phyloP scores from a whole-genome alignment of 768 basidiomycete species.

The Boletellus emodensis region DNA sequence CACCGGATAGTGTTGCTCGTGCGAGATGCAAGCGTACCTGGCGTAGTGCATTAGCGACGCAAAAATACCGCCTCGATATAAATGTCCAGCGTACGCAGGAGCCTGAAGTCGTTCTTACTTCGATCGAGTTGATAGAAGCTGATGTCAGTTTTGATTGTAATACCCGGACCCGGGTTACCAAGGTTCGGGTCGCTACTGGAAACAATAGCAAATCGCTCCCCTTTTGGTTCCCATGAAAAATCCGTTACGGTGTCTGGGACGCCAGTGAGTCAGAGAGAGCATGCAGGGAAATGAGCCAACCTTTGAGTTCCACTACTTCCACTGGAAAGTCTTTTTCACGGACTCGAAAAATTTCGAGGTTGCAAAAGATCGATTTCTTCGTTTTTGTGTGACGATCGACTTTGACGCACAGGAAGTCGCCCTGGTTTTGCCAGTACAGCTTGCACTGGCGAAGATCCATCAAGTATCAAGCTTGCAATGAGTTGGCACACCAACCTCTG shows the following conservation, averaged over 20 bases:
- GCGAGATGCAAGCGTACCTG: slow-evolving; percentile 74
- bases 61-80: neutral
- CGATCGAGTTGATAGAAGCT: slow-evolving; percentile 94
- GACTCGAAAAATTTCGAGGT: slow-evolving; percentile 95
- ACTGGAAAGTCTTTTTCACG: slow-evolving; percentile 98
- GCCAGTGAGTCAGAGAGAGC: slow-evolving; percentile 8
- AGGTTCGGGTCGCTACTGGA: slow-evolving; percentile 92
- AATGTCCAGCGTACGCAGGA: slow-evolving; percentile 58
- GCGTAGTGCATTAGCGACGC: slow-evolving; percentile 7
- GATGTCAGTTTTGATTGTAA: slow-evolving; percentile 94
- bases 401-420: slow-evolving; percentile 97
- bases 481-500: slow-evolving; percentile 62
- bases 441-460: slow-evolving; percentile 64
- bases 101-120: slow-evolving; percentile 89
- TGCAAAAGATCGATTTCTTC: slow-evolving; percentile 97
- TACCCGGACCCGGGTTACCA: slow-evolving; percentile 83
- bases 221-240: slow-evolving; percentile 99
- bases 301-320: slow-evolving; percentile 96
- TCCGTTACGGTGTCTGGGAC: slow-evolving; percentile 82
- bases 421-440: slow-evolving; percentile 97
- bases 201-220: slow-evolving; percentile 93
- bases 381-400: slow-evolving; percentile 99
- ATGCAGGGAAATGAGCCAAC: slow-evolving; percentile 35
- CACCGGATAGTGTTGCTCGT: slow-evolving; percentile 94
- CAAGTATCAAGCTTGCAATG: slow-evolving; percentile 1